A percentile compares a stretch with the other conserved stretches of the same genome.
phyloP scores from a whole-genome alignment of 345 rosid genomes.

The Lagerstroemia speciosa region DNA sequence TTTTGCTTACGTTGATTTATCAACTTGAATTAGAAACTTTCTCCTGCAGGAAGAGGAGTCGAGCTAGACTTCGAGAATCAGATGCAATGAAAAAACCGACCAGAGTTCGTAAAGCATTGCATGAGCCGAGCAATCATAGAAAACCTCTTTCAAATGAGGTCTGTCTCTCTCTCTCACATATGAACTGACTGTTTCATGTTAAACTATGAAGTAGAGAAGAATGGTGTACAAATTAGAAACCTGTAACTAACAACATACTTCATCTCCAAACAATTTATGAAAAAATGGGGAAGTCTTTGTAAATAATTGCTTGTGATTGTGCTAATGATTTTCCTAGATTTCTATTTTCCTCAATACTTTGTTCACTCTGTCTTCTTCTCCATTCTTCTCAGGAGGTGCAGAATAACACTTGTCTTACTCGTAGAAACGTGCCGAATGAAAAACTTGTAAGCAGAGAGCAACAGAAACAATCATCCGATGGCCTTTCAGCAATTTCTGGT shows the following conservation, averaged over 20 bases:
- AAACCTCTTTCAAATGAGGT: slow-evolving; percentile 13
- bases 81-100: slow-evolving; percentile 1
- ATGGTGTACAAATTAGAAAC: too few relatives aligned
- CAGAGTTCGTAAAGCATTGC: slow-evolving; percentile 2
- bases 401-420: neutral
- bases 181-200: neutral
- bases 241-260: too few relatives aligned
- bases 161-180: neutral
- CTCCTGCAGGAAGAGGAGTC: slow-evolving; percentile 13
- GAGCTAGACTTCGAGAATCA: slow-evolving; percentile 7
- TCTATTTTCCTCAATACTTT: neutral
- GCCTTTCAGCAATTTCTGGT: neutral
- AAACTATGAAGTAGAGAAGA: too few relatives aligned
- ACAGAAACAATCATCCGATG: neutral
- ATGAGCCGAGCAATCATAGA: slow-evolving; percentile 1
- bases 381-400: neutral
- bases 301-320: neutral
- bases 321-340: neutral
- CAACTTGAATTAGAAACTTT: neutral
- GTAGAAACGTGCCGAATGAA: neutral
- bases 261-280: too few relatives aligned
- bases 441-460: slow-evolving; percentile 2
- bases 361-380: neutral
- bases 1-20: neutral
- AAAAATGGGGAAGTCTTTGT: too few relatives aligned